These are phyloP conservation scores for Podosphaera aphanis DNA, from an alignment of 2,329 filamentous ascomycete species.

Conservation along the genomic window DNA sequence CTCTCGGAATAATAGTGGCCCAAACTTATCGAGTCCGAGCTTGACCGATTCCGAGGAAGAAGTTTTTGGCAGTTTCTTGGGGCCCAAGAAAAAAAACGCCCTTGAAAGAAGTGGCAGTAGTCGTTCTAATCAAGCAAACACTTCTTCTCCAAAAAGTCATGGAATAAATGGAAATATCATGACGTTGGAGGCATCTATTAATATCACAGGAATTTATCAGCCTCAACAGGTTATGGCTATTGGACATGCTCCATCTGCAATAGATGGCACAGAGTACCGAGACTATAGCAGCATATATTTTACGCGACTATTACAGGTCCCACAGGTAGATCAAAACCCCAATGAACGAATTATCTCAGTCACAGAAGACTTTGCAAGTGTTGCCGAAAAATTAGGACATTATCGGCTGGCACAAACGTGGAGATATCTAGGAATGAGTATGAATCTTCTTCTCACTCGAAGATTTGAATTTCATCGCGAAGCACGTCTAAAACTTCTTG, in stretches of 20 bases:
- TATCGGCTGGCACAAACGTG: slow-evolving; percentile 41
- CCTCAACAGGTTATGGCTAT: slow-evolving; percentile 40
- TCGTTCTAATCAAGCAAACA: slow-evolving; percentile 25
- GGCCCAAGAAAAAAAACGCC: slow-evolving; percentile 20
- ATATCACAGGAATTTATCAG: slow-evolving; percentile 31
- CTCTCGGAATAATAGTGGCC: slow-evolving; percentile 22
- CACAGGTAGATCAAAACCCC: slow-evolving; percentile 3
- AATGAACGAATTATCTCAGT: slow-evolving; percentile 23
- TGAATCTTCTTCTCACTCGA: slow-evolving; percentile 27
- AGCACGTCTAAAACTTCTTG: slow-evolving; percentile 17
- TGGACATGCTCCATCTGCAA: slow-evolving; percentile 29
- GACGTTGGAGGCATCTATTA: slow-evolving; percentile 32
- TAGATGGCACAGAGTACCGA: slow-evolving; percentile 28
- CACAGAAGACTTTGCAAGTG: slow-evolving; percentile 30
- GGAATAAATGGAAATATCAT: slow-evolving; percentile 22
- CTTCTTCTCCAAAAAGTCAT: slow-evolving; percentile 24
- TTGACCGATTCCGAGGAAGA: slow-evolving; percentile 44
- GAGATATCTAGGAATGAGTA: slow-evolving; percentile 34
- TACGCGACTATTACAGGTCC: background rate
- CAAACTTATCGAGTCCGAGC: slow-evolving; percentile 29
- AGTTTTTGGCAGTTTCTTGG: slow-evolving; percentile 34
- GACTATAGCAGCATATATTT: slow-evolving; percentile 34
- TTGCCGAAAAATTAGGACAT: slow-evolving; percentile 31
- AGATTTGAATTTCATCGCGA: slow-evolving; percentile 35
- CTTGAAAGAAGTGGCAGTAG: slow-evolving; percentile 22